A percentile compares a stretch with the other conserved stretches of the same genome.
These are phyloP conservation scores for Pestalotiopsis fici DNA, from an alignment of 2,329 filamentous ascomycete genomes.

Conservation along the genomic window DNA sequence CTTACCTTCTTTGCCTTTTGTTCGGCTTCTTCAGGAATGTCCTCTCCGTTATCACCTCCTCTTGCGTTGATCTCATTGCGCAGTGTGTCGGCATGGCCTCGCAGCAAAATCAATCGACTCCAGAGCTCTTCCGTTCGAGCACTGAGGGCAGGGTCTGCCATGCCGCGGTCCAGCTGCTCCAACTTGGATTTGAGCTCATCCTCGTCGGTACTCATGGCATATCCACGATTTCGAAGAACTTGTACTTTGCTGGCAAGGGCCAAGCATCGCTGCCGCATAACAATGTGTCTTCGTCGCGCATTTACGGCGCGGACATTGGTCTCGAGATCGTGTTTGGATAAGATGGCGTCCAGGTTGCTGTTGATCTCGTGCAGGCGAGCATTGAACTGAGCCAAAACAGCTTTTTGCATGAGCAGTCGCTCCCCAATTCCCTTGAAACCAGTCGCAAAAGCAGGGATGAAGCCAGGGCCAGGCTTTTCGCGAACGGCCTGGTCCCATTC, in stretches of 20 bases:
- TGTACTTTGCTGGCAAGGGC: slow-evolving; percentile 79
- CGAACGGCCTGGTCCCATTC: slow-evolving; percentile 85
- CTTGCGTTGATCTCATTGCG: slow-evolving; percentile 74
- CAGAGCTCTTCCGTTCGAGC: slow-evolving; percentile 83
- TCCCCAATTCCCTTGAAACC: slow-evolving; percentile 74
- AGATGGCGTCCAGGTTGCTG: slow-evolving; percentile 68
- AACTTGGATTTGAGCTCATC: slow-evolving; percentile 77
- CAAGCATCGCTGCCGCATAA: slow-evolving; percentile 72
- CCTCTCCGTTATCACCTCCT: slow-evolving; percentile 54
- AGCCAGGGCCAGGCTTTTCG: slow-evolving; percentile 75
- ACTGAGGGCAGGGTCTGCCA: slow-evolving; percentile 73
- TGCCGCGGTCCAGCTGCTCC: slow-evolving; percentile 65
- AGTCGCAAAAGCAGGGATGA: slow-evolving; percentile 74
- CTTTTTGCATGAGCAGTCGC: slow-evolving; percentile 72
- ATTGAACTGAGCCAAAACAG: slow-evolving; percentile 70
- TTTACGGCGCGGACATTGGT: slow-evolving; percentile 74
- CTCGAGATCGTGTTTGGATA: slow-evolving; percentile 75
- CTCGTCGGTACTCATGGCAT: slow-evolving; percentile 77
- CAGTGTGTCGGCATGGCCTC: slow-evolving; percentile 71
- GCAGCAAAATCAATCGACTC: slow-evolving; percentile 75
- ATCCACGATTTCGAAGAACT: slow-evolving; percentile 78
- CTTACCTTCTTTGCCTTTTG: slow-evolving; percentile 74
- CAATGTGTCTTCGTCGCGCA: slow-evolving; percentile 70
- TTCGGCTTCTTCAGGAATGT: slow-evolving; percentile 70
- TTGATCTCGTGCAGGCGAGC: slow-evolving; percentile 79